Percentiles rank a stretch among this genome's conserved stretches.
These are phyloP conservation scores for Spongospora subterranea DNA, from an alignment of 208 protist genomes.

Conservation along the genomic window DNA sequence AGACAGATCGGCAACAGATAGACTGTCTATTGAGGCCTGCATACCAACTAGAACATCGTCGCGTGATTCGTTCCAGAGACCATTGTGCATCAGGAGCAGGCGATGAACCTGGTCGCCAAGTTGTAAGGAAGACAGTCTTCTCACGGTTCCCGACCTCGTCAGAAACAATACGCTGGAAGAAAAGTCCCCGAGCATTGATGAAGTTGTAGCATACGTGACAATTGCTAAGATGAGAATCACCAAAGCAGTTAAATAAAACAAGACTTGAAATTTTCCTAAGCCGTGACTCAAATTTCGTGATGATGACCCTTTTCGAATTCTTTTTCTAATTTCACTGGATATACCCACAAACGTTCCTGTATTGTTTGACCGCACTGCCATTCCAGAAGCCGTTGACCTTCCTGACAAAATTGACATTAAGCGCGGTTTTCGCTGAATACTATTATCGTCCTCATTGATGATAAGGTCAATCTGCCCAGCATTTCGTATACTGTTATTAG, in stretches of 20 bases:
- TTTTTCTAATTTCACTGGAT: neutral
- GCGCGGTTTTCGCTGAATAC: neutral
- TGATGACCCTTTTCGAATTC: neutral
- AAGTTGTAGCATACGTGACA: slow-evolving; percentile 9
- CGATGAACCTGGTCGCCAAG: neutral
- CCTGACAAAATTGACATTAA: neutral
- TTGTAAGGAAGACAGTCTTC: neutral
- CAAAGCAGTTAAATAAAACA: neutral
- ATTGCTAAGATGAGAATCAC: neutral
- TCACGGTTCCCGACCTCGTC: neutral
- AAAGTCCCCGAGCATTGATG: neutral
- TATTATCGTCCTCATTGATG: neutral
- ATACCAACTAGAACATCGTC: neutral
- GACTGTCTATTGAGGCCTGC: neutral
- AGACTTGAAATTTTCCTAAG: neutral
- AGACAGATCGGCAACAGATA: neutral
- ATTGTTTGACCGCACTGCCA: neutral
- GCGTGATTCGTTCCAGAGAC: neutral
- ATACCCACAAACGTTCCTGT: no score
- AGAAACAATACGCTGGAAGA: neutral
- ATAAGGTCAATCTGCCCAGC: neutral
- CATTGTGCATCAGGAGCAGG: neutral
- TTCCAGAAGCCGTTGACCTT: neutral
- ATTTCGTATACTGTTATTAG: no score
- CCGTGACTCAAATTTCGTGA: neutral